These are phyloP conservation scores for Penicillium psychrofluorescens DNA, from an alignment of 495 filamentous ascomycete species.

Conservation along the genomic window DNA sequence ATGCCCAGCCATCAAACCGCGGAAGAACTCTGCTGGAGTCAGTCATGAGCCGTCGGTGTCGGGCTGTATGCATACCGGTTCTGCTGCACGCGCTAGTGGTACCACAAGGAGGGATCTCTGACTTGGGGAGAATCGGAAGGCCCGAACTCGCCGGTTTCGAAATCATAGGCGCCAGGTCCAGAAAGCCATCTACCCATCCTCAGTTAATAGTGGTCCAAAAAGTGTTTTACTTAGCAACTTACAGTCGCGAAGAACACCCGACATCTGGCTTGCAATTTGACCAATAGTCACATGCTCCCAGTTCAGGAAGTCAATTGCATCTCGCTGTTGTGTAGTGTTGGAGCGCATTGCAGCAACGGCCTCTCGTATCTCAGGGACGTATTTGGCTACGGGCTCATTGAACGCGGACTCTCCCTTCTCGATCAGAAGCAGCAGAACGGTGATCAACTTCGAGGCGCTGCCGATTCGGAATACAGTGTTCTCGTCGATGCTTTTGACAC, in stretches of 20 bases:
- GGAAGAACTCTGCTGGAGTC: conserved; percentile 41
- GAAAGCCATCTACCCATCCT: conserved; percentile 11
- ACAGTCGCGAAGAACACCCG: conserved; percentile 44
- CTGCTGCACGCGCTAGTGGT: conserved; percentile 11
- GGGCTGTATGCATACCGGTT: conserved; percentile 2
- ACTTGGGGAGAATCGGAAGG: conserved; percentile 19
- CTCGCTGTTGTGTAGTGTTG: conserved; percentile 2
- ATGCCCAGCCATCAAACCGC: conserved; percentile 35
- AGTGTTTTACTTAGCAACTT: conserved; percentile 1
- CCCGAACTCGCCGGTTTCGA: conserved; percentile 14
- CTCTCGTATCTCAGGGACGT: conserved; percentile 43
- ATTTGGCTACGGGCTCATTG: conserved; percentile 35
- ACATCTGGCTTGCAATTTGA: conserved; percentile 43
- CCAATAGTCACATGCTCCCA: conserved; percentile 53
- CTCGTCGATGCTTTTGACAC: conserved; percentile 28
- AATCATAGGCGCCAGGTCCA: conserved; percentile 9
- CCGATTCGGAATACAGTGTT: conserved; percentile 47
- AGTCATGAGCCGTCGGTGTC: neutral
- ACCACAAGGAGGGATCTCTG: conserved; percentile 15
- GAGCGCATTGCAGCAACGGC: neutral
- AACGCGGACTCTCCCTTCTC: conserved; percentile 34
- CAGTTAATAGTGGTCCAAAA: neutral
- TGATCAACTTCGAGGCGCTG: conserved; percentile 43
- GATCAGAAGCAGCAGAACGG: conserved; percentile 40
- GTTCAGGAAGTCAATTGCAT: conserved; percentile 30